These are phyloP conservation scores for Vitis rupestris DNA, from an alignment of 164 flowering plant species.

Conservation along the genomic window DNA sequence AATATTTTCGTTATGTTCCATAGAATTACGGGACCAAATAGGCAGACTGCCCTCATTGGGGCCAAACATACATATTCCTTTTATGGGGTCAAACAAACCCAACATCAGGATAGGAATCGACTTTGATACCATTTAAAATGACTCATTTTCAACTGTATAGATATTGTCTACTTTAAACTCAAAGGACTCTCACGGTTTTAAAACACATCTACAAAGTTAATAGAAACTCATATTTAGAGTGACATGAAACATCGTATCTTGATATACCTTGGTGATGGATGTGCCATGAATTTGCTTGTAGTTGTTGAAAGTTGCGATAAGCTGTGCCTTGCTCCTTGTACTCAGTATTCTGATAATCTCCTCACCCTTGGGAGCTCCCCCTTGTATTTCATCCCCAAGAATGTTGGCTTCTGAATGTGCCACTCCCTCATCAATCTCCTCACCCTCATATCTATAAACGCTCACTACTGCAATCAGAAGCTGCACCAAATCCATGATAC, in stretches of 20 bases:
- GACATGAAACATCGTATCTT: too few relatives aligned
- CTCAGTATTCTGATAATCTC: conserved; percentile 71
- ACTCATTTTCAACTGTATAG: too few relatives aligned
- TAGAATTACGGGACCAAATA: too few relatives aligned
- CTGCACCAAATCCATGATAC: conserved; percentile 19
- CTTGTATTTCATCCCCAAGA: conserved; percentile 39
- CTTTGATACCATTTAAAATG: too few relatives aligned
- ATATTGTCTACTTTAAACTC: too few relatives aligned
- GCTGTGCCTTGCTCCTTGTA: conserved; percentile 91
- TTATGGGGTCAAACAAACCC: too few relatives aligned
- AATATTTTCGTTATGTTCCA: too few relatives aligned
- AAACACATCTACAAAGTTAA: too few relatives aligned
- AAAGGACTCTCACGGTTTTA: not conserved
- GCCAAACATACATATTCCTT: too few relatives aligned
- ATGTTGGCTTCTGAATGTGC: conserved; percentile 54
- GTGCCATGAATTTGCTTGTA: conserved; percentile 60
- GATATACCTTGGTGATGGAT: conserved; percentile 56
- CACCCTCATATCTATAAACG: conserved; percentile 41
- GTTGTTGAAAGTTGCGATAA: conserved; percentile 71
- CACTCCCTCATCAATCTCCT: conserved; percentile 36
- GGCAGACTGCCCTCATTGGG: accelerated
- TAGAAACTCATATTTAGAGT: too few relatives aligned
- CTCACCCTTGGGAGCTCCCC: conserved; percentile 40
- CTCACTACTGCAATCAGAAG: conserved; percentile 36
- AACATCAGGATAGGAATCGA: too few relatives aligned